These are phyloP conservation scores for Diplodia seriata DNA, from an alignment of 2,329 filamentous ascomycete genomes.

Conservation along the genomic window DNA sequence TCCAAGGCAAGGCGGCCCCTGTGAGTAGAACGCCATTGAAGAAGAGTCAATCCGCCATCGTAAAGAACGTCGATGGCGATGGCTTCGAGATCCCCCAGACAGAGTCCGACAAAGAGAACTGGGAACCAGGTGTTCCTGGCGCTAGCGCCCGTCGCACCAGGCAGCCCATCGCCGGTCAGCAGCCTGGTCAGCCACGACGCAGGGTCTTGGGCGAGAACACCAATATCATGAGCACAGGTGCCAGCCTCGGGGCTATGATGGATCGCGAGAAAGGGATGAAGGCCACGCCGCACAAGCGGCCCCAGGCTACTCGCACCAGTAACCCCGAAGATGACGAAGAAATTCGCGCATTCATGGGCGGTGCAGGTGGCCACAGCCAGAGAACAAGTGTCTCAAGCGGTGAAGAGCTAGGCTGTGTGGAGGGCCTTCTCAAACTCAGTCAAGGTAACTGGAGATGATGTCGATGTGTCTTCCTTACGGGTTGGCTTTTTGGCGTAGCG, in stretches of 20 bases:
- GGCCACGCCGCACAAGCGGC: conserved; percentile 2
- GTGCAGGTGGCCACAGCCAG: conserved; percentile 66
- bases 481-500: conserved; percentile 8
- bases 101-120: conserved; percentile 97
- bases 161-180: conserved; percentile 4
- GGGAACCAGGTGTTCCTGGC: conserved; percentile 58
- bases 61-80: conserved; percentile 46
- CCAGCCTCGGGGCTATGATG: conserved; percentile 47
- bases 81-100: conserved; percentile 61
- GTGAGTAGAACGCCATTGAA: conserved; percentile 35
- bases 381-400: conserved; percentile 49
- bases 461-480: conserved; percentile 1
- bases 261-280: conserved; percentile 33
- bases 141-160: conserved; percentile 18
- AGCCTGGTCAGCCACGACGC: conserved; percentile 37
- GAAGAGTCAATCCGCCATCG: conserved; percentile 33
- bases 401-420: conserved; percentile 83
- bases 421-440: conserved; percentile 85
- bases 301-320: conserved; percentile 30
- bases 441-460: conserved; percentile 78
- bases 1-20: conserved; percentile 36
- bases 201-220: conserved; percentile 57
- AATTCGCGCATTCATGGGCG: conserved; percentile 75
- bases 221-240: conserved; percentile 49
- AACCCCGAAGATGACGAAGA: conserved; percentile 65